These are phyloP conservation scores for Skeletonema potamos DNA, from an alignment of 108 stramenopile genomes.

Conservation along the genomic window DNA sequence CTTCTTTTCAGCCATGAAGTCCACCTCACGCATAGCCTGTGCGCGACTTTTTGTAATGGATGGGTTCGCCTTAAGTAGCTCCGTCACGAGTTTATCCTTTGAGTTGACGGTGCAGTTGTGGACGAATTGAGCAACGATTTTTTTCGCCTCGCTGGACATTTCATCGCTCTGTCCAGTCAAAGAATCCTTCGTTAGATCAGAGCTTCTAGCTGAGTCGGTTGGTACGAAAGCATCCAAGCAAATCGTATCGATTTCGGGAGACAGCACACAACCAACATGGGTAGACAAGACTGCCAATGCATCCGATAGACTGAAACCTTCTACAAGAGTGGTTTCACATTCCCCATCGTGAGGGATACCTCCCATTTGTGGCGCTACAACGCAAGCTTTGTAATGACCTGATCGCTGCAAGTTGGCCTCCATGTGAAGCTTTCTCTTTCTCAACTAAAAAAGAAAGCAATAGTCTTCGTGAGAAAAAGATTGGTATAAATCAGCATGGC, in stretches of 20 bases:
- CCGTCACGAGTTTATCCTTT: slow-evolving; percentile 75
- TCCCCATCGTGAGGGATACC: slow-evolving; percentile 46
- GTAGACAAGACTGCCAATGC: slow-evolving; percentile 22
- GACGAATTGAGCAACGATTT: slow-evolving; percentile 56
- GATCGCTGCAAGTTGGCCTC: slow-evolving; percentile 14
- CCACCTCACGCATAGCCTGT: slow-evolving; percentile 73
- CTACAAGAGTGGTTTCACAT: slow-evolving; percentile 11
- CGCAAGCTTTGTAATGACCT: slow-evolving; percentile 44
- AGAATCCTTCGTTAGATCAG: slow-evolving; percentile 31
- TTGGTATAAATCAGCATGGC: too few species aligned
- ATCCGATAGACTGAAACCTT: slow-evolving; percentile 32
- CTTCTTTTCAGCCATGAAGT: slow-evolving; percentile 71
- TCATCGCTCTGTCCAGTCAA: slow-evolving; percentile 20
- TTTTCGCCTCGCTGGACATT: slow-evolving; percentile 54
- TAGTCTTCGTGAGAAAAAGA: too few species aligned
- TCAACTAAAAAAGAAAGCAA: slow-evolving; percentile 12
- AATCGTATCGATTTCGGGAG: slow-evolving; percentile 24
- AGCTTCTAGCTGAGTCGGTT: slow-evolving; percentile 16
- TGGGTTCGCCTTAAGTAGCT: slow-evolving; percentile 57
- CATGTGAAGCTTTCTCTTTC: slow-evolving; percentile 62
- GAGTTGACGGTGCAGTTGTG: slow-evolving; percentile 72
- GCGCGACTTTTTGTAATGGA: slow-evolving; percentile 60
- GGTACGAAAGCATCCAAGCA: slow-evolving; percentile 76
- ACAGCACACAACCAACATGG: slow-evolving; percentile 26
- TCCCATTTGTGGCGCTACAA: slow-evolving; percentile 61